A percentile compares a stretch with the other conserved stretches of the same genome.
Evolutionary conservation across 805 yeast species (phyloP).

Genomic region (Starmerella potacharoeniae): DNA sequence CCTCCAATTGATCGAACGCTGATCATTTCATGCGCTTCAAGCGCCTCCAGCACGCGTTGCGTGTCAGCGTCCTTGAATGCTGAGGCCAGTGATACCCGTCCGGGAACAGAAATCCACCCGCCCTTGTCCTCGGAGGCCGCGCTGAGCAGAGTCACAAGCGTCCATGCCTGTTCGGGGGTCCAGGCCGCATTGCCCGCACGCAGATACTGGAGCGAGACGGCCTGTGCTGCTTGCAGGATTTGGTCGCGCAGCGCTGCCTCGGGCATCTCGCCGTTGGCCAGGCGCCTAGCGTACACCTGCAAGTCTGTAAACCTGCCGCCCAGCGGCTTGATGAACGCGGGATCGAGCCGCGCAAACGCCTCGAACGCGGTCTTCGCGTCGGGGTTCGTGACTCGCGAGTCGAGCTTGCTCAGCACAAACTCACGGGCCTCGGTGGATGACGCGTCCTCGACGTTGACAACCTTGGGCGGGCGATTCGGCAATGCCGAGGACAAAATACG

Average conservation of each 20-base stretch:
- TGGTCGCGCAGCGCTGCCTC: conserved; percentile 64
- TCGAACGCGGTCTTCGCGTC: conserved; percentile 2
- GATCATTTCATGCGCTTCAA: conserved; percentile 73
- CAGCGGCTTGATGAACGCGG: conserved; percentile 44
- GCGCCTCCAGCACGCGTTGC: conserved; percentile 40
- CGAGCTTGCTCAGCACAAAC: conserved; percentile 41
- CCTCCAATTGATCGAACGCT: conserved; percentile 68
- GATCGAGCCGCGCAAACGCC: conserved; percentile 23
- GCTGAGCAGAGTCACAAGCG: conserved; percentile 50
- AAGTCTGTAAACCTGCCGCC: conserved; percentile 95
- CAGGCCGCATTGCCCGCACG: conserved; percentile 36
- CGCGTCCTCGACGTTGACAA: conserved; percentile 70
- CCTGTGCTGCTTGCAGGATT: conserved; percentile 76
- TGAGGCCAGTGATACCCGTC: conserved; percentile 24
- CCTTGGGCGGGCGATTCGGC: conserved; percentile 79
- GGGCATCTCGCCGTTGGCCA: conserved; percentile 79
- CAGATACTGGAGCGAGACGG: conserved; percentile 68
- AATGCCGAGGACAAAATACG: conserved; percentile 57
- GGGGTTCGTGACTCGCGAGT: background rate
- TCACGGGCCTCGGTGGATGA: conserved; percentile 54
- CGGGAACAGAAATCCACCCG: conserved; percentile 19
- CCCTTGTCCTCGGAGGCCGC: conserved; percentile 24
- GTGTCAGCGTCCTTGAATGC: conserved; percentile 35
- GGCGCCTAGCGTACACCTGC: conserved; percentile 78
- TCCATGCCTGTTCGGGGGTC: conserved; percentile 81